These are phyloP conservation scores for Candida tibetensis DNA, from an alignment of 805 yeast genomes.

Conservation along the genomic window DNA sequence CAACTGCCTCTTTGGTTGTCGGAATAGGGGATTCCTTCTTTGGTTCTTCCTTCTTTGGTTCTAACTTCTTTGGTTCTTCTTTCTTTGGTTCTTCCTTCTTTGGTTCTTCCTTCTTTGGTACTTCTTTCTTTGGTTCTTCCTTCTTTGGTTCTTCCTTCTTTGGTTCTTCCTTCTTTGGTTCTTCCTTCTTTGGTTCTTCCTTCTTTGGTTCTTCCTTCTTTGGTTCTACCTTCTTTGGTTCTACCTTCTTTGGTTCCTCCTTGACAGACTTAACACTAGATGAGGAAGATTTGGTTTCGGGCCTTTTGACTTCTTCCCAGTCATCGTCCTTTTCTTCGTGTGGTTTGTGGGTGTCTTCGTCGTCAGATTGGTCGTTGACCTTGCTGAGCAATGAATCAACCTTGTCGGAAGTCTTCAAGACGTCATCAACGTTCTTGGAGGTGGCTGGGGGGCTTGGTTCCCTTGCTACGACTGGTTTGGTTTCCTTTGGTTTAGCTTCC, in stretches of 20 bases:
- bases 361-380: constrained; percentile 40
- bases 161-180: constrained; percentile 16
- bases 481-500: constrained; percentile 5
- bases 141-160: constrained; percentile 13
- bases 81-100: constrained; percentile 10
- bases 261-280: constrained; percentile 1
- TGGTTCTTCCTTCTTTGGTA: constrained; percentile 15
- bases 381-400: constrained; percentile 36
- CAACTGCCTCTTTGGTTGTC: constrained; percentile 6
- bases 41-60: constrained; percentile 11
- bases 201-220: constrained; percentile 9
- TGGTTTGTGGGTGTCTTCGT: constrained; percentile 21
- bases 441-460: constrained; percentile 11
- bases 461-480: constrained; percentile 7
- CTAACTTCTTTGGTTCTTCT: constrained; percentile 18
- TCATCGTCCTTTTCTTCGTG: constrained; percentile 32
- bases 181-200: too few species aligned
- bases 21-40: constrained; percentile 1
- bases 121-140: constrained; percentile 18
- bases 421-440: constrained; percentile 33
- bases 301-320: constrained; percentile 40
- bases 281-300: constrained; percentile 14
- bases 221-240: constrained; percentile 6
- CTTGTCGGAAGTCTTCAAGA: constrained; percentile 34
- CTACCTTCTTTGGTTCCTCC: constrained; percentile 2